phyloP scores from a whole-genome alignment of 2,329 filamentous ascomycete genomes.

The Immersiporthe knoxdaviesiana region DNA sequence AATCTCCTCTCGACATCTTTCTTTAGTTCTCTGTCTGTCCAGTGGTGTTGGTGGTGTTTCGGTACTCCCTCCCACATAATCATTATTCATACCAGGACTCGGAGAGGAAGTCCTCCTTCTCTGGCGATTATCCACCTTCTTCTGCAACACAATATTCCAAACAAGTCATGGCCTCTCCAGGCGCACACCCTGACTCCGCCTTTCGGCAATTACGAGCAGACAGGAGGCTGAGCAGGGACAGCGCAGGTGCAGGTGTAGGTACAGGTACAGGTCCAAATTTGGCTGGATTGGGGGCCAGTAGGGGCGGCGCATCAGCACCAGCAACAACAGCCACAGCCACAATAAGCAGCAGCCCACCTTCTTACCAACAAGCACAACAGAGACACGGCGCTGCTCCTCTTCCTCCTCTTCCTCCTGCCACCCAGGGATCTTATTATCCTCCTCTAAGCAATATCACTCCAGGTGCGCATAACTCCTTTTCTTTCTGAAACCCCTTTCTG shows the following conservation, averaged over 20 bases:
- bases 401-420: neutral
- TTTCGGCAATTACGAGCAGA: constrained; percentile 41
- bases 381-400: constrained; percentile 31
- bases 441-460: constrained; percentile 55
- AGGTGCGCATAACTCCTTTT: constrained; percentile 69
- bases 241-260: constrained; percentile 28
- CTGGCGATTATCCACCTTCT: neutral
- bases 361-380: constrained; percentile 32
- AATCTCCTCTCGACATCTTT: neutral
- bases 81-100: neutral
- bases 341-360: constrained; percentile 30
- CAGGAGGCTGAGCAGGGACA: constrained; percentile 39
- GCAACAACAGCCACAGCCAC: constrained; percentile 32
- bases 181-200: constrained; percentile 44
- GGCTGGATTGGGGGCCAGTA: constrained; percentile 34
- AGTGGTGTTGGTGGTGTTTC: neutral
- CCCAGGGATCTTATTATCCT: constrained; percentile 34
- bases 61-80: neutral
- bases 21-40: neutral
- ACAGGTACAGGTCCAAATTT: no score
- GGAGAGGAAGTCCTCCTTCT: neutral
- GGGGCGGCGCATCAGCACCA: constrained; percentile 31
- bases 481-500: constrained; percentile 48
- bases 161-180: constrained; percentile 30
- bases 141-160: constrained; percentile 30